A percentile compares a stretch with the other conserved stretches of the same genome.
Conservation (phyloP, 1,139 yeast species). For the Geotrichum cucujoidarum region DNA sequence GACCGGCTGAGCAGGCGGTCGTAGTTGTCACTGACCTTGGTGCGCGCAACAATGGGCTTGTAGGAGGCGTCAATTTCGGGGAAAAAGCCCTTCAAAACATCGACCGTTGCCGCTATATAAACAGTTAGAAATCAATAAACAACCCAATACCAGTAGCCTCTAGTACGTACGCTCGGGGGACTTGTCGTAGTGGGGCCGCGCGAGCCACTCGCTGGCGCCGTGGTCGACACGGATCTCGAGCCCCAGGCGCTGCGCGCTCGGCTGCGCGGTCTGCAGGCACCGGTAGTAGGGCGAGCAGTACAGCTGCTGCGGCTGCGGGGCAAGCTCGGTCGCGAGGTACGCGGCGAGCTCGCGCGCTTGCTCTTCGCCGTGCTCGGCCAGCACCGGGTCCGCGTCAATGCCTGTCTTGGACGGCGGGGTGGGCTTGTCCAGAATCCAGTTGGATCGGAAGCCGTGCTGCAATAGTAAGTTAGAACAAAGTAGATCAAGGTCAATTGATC, state of each 20-base stretch:
- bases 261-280: constrained; percentile 77
- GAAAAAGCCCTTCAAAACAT: constrained; percentile 48
- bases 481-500: no score
- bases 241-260: constrained; percentile 53
- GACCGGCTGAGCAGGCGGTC: constrained; percentile 58
- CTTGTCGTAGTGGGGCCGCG: constrained; percentile 21
- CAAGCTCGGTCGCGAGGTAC: constrained; percentile 35
- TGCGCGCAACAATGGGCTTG: constrained; percentile 50
- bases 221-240: constrained; percentile 44
- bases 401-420: constrained; percentile 79
- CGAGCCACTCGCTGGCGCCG: constrained; percentile 52
- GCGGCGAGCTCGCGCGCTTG: constrained; percentile 69
- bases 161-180: constrained; percentile 21
- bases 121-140: not conserved
- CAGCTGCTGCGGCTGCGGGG: constrained; percentile 50
- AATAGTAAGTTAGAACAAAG: constrained; percentile 1
- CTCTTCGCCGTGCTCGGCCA: constrained; percentile 72
- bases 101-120: constrained; percentile 46
- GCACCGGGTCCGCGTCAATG: constrained; percentile 72
- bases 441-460: constrained; percentile 75
- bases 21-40: constrained; percentile 61
- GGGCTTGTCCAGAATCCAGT: constrained; percentile 58
- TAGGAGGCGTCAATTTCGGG: constrained; percentile 41
- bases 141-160: not conserved
- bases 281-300: constrained; percentile 83